Conservation (phyloP, 345 rosid genomes). For the Punica granatum region DNA sequence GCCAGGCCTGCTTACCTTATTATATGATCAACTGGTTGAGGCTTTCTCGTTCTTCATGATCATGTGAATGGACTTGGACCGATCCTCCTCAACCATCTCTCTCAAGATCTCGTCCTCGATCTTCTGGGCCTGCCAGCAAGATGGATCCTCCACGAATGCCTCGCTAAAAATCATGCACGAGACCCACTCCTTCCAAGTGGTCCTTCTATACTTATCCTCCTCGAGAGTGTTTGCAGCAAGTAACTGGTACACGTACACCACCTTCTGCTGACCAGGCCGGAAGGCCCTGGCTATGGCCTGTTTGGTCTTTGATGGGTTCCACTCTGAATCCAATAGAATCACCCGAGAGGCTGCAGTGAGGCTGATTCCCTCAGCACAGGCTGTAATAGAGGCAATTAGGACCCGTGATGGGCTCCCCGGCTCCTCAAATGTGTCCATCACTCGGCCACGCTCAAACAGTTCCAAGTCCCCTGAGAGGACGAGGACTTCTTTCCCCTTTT, state of each 20-base stretch:
- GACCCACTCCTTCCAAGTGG: constrained; percentile 98
- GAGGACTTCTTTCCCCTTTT: constrained; percentile 64
- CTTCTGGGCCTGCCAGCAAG: constrained; percentile 85
- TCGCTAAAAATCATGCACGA: constrained; percentile 95
- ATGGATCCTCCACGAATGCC: constrained; percentile 82
- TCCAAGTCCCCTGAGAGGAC: constrained; percentile 80
- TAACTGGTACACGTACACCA: constrained; percentile 86
- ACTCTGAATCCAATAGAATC: constrained; percentile 66
- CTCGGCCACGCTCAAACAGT: constrained; percentile 77
- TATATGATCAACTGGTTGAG: constrained; percentile 51
- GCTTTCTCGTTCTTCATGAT: constrained; percentile 96
- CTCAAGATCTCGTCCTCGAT: constrained; percentile 80
- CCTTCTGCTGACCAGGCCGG: constrained; percentile 86
- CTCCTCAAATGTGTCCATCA: constrained; percentile 82
- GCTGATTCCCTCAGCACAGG: constrained; percentile 95
- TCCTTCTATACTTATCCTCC: constrained; percentile 81
- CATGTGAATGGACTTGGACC: constrained; percentile 81
- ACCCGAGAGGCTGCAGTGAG: constrained; percentile 96
- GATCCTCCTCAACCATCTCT: constrained; percentile 82
- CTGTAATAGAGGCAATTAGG: constrained; percentile 79
- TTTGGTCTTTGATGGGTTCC: constrained; percentile 97
- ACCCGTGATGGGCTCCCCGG: constrained; percentile 50
- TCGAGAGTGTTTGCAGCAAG: constrained; percentile 72
- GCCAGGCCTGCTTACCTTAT: too few species aligned
- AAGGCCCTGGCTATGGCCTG: constrained; percentile 93